Percentiles rank a stretch among this genome's conserved stretches.
Evolutionary conservation across 257 asterid genomes (phyloP).

Genomic region (Rubia yunnanensis): DNA sequence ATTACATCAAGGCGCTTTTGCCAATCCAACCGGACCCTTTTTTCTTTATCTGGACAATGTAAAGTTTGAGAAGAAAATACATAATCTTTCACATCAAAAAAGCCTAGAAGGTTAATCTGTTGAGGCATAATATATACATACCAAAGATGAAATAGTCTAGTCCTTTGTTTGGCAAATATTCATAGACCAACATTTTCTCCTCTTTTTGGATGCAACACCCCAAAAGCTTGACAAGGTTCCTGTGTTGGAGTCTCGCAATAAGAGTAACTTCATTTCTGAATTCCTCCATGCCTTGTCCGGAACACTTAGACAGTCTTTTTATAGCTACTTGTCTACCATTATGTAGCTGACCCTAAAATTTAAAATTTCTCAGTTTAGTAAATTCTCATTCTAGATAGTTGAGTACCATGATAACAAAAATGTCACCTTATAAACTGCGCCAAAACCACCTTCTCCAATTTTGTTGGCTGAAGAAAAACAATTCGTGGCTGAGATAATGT

Average conservation of each 20-base stretch:
- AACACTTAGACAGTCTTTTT: constrained; percentile 21
- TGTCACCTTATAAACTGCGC: constrained; percentile 19
- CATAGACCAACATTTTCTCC: constrained; percentile 29
- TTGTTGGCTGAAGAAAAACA: constrained; percentile 13
- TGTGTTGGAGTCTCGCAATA: constrained; percentile 26
- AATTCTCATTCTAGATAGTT: background rate
- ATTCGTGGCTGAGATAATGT: constrained; percentile 16
- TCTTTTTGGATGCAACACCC: constrained; percentile 24
- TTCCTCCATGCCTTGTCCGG: constrained; percentile 26
- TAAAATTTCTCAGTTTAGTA: background rate
- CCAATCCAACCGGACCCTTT: background rate
- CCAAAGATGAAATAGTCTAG: constrained; percentile 26
- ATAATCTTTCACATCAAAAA: background rate
- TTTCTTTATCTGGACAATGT: background rate
- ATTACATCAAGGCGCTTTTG: background rate
- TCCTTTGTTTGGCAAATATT: constrained; percentile 26
- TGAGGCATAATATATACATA: constrained; percentile 3
- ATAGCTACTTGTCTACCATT: constrained; percentile 23
- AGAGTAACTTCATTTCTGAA: constrained; percentile 28
- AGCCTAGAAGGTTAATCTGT: background rate
- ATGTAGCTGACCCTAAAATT: constrained; percentile 16
- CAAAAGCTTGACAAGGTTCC: constrained; percentile 26
- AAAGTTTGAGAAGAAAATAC: background rate
- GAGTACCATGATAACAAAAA: background rate
- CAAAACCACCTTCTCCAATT: constrained; percentile 27